Base-by-base conservation (phyloP, 1,139 yeast species). In the Yamadazyma mexicana region DNA sequence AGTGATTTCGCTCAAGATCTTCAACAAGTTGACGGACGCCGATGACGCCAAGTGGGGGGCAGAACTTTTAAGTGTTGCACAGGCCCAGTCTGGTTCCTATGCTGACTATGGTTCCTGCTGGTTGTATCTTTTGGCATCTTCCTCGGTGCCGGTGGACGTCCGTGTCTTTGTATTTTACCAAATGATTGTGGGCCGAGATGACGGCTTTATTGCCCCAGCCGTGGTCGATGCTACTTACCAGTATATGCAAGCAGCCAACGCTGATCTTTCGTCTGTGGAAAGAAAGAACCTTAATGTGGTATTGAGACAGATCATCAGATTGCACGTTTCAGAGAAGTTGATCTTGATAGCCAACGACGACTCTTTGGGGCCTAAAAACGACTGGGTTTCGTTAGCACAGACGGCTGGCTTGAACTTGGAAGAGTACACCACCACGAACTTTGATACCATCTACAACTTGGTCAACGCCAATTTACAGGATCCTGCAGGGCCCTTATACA, bases 341-440 rank as follows among this genome's bases (percentile, higher is more conserved):
- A 57, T 86, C n/a, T 63, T 84, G 20, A 54, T 78, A 9, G 67
- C 84, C 9, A 87, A 86, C 55, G 79, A 77, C 47, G 49, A 61
- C 1, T 55, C 47, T 3, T 61, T 74, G 23, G 60, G 62, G 2
- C 55, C 71, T 7, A 77, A 76, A 40, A 71, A 71, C 43, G 83
- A 86, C 2, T 92, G 98, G 98, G 85, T 89, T 31, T 87, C 87
- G 0, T 63, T 89, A 37, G 81, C 82, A 33, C 79, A 84, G 52
- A 67, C 78, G 39, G 73, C 43, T 31, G 61, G 64, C 5, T 55
- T 79, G 23, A 95, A 91, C 52, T 86, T 96, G 3, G 85, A 85
- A 16, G 51, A 57, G 3, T 60, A 88, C 35, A 76, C 85, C 4
- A 54, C 62, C 1, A 55, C 58, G 1, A 52, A 75, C 40, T 61